Evolutionary conservation across 345 rosid genomes (phyloP), one percentile per base, ranked within the genome.

Genomic region (Boechera divaricarpa): DNA sequence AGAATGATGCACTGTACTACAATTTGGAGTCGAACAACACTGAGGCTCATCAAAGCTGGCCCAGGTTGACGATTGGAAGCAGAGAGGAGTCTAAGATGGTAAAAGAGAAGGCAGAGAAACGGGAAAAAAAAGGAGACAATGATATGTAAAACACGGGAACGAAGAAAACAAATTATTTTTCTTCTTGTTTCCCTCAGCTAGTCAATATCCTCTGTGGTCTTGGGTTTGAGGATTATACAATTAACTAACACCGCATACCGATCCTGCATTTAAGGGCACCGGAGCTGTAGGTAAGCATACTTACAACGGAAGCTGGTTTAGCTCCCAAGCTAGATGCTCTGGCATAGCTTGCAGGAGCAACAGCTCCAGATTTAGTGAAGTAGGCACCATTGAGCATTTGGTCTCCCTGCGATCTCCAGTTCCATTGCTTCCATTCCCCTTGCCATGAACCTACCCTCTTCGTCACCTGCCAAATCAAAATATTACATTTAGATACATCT

Each of bases 391-490:
- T 86, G 28, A 83, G 77, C 78, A 88, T 0, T 33, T 69, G 39
- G 73, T 88, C 92, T 71, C 91, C 90, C 6, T 83, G 75, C 0
- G 91, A 88, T 85, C 90, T 83, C 91, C 91, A 88, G 73, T 88
- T 88, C 92, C 92, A 88, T 38, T 70, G 35, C 62, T 63, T 83
- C 88, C 88, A 88, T 59, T 61, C 21, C 32, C 76, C 67, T 32
- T 6, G 13, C 44, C 70, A 21, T 26, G 29, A 7, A 36, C 69
- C 57, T 28, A 80, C 90, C 67, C 89, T 82, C 82, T 88, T 88
- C 7, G 92, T 88, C 7, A 86, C 87, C 91, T 87, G 82, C 12
- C 47, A 38, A 53, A 67, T 0, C 54, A 58, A 45, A 10, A 28
- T 67, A 26, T 13, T 1, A n/a, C 3, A 44, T 33, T 63, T 3